Base-by-base conservation (phyloP, 306 rosid genomes). In the Corylus americana region DNA sequence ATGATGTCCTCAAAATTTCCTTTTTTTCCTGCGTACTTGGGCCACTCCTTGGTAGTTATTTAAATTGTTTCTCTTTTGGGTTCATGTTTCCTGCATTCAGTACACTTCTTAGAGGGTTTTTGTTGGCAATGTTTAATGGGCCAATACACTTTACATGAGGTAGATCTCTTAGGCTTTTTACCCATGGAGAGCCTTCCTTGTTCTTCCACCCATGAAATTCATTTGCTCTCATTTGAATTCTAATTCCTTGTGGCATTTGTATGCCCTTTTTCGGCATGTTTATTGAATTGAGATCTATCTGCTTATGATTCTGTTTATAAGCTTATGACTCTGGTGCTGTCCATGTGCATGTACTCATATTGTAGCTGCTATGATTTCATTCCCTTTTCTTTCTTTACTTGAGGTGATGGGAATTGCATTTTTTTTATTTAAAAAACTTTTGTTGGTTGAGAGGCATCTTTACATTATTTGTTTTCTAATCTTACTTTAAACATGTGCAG, bases 401-500 rank as follows among this genome's bases (percentile, higher is more conserved):
- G 27, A 35, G 22, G 20, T 16, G 8, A 9, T 66, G 13, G 45
- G 44, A 53, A 69, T 75, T 47, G 1, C 11, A 42, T 27, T 54
- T 74, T 74, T 2, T 61, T 22, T 25, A 2, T 6, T 22, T 59
- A 10, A 0, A 3, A 2, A 35, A 39, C 44, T 39, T 42, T 42
- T 63, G 1, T 8, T 35, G 42, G 42, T 31, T 31, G 20, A 31
- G 18, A 63, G 70, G n/a, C 70, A 63, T 63, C 20, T 63, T 29
- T 16, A 29, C 17, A 7, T 10, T 18, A 25, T 45, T 0, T 48
- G 55, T 48, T 27, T 37, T 74, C 71, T 22, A 75, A 58, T 12
- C 57, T 22, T 44, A 29, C 37, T 74, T 39, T n/a, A 62, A 35
- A 39, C 55, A 1, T 75, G 59, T 78, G 80, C 90, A 96, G 99